These are phyloP conservation scores for Russula virescens DNA, from an alignment of 768 basidiomycete genomes.

Conservation along the genomic window DNA sequence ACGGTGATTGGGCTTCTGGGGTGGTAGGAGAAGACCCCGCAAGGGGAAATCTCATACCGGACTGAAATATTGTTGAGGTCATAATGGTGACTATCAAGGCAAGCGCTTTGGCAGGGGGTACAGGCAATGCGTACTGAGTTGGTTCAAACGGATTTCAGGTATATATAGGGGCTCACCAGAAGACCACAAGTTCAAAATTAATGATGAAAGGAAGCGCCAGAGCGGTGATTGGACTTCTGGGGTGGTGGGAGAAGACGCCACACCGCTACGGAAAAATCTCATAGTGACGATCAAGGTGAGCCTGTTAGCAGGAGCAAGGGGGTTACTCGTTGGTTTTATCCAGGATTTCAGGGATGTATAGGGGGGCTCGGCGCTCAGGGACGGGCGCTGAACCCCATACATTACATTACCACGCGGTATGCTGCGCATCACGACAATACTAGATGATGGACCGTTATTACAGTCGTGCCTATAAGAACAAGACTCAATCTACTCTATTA, in stretches of 20 bases:
- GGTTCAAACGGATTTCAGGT: too few species aligned
- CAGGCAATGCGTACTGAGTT: background rate
- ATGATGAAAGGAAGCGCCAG: conserved; percentile 1
- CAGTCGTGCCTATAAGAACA: too few species aligned
- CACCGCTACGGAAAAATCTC: background rate
- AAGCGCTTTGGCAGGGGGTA: background rate
- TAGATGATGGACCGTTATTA: too few species aligned
- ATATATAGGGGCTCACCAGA: background rate
- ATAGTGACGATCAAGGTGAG: background rate
- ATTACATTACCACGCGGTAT: too few species aligned
- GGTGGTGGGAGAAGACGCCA: background rate
- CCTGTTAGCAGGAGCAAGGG: background rate
- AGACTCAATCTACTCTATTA: too few species aligned
- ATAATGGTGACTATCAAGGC: background rate
- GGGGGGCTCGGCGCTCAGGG: too few species aligned
- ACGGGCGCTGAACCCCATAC: too few species aligned
- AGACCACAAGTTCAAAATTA: background rate
- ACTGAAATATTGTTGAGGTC: background rate
- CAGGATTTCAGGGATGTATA: too few species aligned
- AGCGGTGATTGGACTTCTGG: background rate
- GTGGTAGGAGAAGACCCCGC: background rate
- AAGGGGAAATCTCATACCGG: background rate
- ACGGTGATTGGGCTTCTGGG: background rate
- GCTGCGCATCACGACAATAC: too few species aligned
- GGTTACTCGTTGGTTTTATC: too few species aligned